Percentiles rank a stretch among this genome's conserved stretches.
Evolutionary conservation across 106 monocot species (phyloP).

Genomic region (Vanilla planifolia): DNA sequence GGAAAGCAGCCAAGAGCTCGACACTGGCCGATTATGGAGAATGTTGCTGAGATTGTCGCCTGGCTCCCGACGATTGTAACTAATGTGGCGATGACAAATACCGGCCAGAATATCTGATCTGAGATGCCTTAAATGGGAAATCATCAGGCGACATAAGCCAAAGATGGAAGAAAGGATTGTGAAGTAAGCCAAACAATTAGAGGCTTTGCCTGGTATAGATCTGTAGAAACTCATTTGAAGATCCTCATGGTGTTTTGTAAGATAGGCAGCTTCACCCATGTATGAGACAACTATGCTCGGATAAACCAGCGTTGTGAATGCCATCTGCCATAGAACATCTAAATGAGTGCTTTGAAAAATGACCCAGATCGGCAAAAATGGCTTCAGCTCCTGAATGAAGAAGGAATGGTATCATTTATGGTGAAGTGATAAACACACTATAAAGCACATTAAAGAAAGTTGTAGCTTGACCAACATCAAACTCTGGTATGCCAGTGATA

Average conservation of each 20-base stretch:
- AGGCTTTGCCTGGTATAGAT: conserved; percentile 66
- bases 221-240: conserved; percentile 60
- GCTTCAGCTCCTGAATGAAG: too few relatives aligned
- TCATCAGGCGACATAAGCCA: too few relatives aligned
- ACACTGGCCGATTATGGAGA: conserved; percentile 34
- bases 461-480: too few relatives aligned
- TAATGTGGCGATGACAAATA: conserved; percentile 21
- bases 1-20: conserved; percentile 30
- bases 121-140: not conserved
- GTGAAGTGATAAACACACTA: too few relatives aligned
- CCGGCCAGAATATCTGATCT: conserved; percentile 36
- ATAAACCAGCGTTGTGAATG: conserved; percentile 53
- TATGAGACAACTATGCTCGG: conserved; percentile 72
- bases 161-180: too few relatives aligned
- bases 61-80: conserved; percentile 36
- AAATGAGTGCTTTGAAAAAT: too few relatives aligned
- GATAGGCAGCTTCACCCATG: conserved; percentile 83
- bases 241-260: conserved; percentile 52
- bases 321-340: conserved; percentile 26
- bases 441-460: too few relatives aligned
- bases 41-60: conserved; percentile 32
- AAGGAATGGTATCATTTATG: too few relatives aligned
- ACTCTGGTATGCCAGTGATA: conserved; percentile 79
- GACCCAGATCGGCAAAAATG: too few relatives aligned
- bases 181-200: too few relatives aligned